Evolutionary conservation across 148 eudicot species (phyloP), one percentile per base, ranked within the genome.

Genomic region (Gaultheria prostrata): DNA sequence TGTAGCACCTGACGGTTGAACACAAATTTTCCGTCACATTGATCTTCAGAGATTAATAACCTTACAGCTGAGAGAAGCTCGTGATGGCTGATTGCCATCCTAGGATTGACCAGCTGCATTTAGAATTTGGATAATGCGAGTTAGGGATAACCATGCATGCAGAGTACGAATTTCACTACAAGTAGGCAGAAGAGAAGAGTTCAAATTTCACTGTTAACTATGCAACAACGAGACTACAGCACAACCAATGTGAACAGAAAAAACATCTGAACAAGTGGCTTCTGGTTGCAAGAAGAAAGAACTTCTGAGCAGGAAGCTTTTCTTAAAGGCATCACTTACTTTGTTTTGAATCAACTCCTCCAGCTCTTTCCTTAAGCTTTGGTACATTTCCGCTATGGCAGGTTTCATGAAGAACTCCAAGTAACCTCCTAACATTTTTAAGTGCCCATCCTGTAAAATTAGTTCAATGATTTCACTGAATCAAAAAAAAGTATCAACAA

Each of bases 341-440:
- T 93, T 96, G 18, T 80, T 87, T 83, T 93, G 95, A 87, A 96
- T 87, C 5, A 92, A 90, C 85, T 93, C 94, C 24, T 94, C 94
- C 75, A 96, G 91, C 89, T 94, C 98, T 88, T 89, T 90, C 93
- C 90, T 92, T 80, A 96, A 87, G 85, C 84, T 92, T 80, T 89
- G 83, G 85, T 92, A 96, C 89, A 89, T 86, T 85, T 92, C 93
- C 39, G 98, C 97, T 54, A 85, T 53, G 50, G 85, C 82, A 86
- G 98, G 93, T 83, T 88, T 87, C 99, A 94, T 90, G 80, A 89
- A 96, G 83, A 96, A 96, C 88, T 96, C 99, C 89, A 96, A 89
- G 86, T 94, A 96, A 67, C 99, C 99, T 28, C 97, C 98, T 86
- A 94, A 61, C 99, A 96, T 93, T 86, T 91, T 96, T 48, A 96